Conservation (phyloP, 257 asterid species). For the Nicotiana knightiana region DNA sequence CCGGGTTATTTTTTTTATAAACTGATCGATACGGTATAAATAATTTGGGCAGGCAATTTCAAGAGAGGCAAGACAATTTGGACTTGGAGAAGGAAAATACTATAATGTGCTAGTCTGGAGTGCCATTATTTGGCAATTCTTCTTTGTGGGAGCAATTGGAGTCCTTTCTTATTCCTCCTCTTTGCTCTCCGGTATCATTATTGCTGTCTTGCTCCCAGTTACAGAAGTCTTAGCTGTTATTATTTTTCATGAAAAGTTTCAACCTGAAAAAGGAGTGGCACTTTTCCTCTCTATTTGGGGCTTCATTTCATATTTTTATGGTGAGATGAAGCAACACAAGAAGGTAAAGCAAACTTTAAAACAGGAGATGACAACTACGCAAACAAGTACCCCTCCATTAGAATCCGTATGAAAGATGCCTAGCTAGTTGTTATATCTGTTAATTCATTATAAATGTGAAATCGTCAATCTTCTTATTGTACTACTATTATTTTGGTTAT, state of each 20-base stretch:
- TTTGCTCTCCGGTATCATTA: conserved; percentile 5
- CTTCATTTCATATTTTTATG: background rate
- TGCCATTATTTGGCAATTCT: conserved; percentile 15
- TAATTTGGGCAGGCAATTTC: conserved; percentile 13
- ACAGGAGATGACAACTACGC: background rate
- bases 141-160: conserved; percentile 21
- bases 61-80: conserved; percentile 19
- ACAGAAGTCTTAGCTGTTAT: conserved; percentile 18
- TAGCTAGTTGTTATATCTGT: no score
- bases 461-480: no score
- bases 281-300: background rate
- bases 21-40: no score
- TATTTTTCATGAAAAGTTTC: conserved; percentile 16
- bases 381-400: background rate
- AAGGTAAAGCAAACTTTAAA: background rate
- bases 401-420: background rate
- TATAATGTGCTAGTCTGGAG: conserved; percentile 4
- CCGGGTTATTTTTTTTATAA: background rate
- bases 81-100: conserved; percentile 22
- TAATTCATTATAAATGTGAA: no score
- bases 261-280: background rate
- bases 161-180: conserved; percentile 23
- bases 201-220: conserved; percentile 15
- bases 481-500: no score
- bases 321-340: background rate